These are phyloP conservation scores for Hymenoscyphus linearis DNA, from an alignment of 2,329 filamentous ascomycete genomes.

Conservation along the genomic window DNA sequence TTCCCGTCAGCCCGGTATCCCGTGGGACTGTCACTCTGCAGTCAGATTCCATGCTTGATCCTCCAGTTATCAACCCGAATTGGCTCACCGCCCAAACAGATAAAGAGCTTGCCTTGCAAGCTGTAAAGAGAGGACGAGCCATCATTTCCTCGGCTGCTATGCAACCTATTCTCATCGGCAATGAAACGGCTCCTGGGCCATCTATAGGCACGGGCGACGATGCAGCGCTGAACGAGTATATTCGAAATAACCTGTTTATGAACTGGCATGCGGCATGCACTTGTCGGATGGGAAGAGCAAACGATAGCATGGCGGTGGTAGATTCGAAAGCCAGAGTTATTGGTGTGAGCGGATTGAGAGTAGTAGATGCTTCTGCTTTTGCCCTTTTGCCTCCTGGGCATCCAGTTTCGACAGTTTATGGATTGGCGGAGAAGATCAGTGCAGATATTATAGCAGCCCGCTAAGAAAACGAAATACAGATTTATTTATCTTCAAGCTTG, in stretches of 20 bases:
- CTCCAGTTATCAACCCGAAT: constrained; percentile 38
- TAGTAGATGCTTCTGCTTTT: constrained; percentile 22
- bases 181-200: constrained; percentile 7
- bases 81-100: constrained; percentile 41
- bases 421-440: neutral
- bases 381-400: constrained; percentile 35
- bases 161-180: constrained; percentile 4
- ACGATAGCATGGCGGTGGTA: constrained; percentile 32
- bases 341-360: constrained; percentile 14
- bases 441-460: neutral
- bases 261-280: constrained; percentile 51
- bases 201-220: constrained; percentile 8
- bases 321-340: constrained; percentile 18
- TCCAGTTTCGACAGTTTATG: constrained; percentile 32
- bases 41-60: constrained; percentile 30
- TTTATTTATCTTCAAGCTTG: neutral
- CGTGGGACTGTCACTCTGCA: constrained; percentile 39
- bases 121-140: constrained; percentile 38
- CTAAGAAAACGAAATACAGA: neutral
- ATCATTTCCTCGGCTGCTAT: constrained; percentile 8
- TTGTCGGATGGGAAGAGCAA: constrained; percentile 47
- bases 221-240: constrained; percentile 13
- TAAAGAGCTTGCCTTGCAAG: constrained; percentile 38
- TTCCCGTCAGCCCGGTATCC: constrained; percentile 36
- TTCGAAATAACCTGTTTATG: constrained; percentile 24